phyloP scores from a whole-genome alignment of 1,284 basidiomycete genomes.

The Boletus putidus region DNA sequence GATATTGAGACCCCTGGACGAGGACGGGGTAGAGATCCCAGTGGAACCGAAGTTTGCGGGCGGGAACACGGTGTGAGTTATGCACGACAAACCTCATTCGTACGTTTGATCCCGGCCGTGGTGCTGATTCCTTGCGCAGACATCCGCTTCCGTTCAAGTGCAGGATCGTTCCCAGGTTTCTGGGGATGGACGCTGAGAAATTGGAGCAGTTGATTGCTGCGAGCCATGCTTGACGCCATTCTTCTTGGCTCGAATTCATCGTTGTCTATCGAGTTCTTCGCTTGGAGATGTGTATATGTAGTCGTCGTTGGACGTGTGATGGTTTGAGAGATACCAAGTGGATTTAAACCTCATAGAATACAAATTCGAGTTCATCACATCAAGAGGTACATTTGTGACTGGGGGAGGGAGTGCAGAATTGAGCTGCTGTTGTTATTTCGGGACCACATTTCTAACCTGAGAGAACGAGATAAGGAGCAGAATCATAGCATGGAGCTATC shows the following conservation, averaged over 20 bases:
- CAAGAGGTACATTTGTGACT: conserved; percentile 61
- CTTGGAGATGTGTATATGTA: neutral
- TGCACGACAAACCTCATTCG: neutral
- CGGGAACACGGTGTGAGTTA: conserved; percentile 10
- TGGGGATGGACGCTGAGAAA: conserved; percentile 5
- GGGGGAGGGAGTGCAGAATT: conserved; percentile 59
- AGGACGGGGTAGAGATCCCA: conserved; percentile 19
- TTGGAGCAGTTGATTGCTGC: conserved; percentile 16
- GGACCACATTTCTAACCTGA: too few relatives aligned
- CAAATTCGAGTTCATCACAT: conserved; percentile 88
- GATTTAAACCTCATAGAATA: too few relatives aligned
- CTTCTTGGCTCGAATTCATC: too few relatives aligned
- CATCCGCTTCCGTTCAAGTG: conserved; percentile 14
- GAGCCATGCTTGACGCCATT: neutral
- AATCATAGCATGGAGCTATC: too few relatives aligned
- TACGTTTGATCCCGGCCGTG: too few relatives aligned
- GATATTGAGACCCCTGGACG: conserved; percentile 4
- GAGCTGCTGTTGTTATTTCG: conserved; percentile 64
- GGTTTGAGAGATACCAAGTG: too few relatives aligned
- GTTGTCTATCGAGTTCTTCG: neutral
- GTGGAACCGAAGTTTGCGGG: conserved; percentile 8
- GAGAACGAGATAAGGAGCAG: too few relatives aligned
- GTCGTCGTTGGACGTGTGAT: neutral
- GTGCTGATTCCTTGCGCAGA: neutral
- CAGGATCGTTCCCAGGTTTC: conserved; percentile 17